Base-by-base conservation (phyloP, 1,284 basidiomycete genomes). In the Apiotrichum montevideense region DNA sequence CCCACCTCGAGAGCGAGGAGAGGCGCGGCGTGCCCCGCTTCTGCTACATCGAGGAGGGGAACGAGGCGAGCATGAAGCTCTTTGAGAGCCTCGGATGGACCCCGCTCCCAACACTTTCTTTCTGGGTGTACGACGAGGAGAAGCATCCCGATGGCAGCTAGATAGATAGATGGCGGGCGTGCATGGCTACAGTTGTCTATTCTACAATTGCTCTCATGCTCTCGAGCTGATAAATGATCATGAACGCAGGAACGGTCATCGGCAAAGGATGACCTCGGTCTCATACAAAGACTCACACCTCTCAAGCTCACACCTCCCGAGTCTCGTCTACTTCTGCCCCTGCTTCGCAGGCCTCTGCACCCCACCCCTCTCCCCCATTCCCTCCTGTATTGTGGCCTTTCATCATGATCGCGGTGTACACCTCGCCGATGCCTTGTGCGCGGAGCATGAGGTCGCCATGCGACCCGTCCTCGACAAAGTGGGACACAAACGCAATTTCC, bases 391-490 rank as follows among this genome's bases (percentile, higher is more conserved):
- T 34, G 34, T 51, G 6, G 7, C 41, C 50, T 10, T 42, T 21
- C n/a, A 51, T 35, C 55, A 59, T 57, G 35, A 62, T 62, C 8
- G 46, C 44, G 13, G 54, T 52, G 49, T 63, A 63, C 13, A 63
- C 58, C 48, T 63, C 62, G 11, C 62, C 62, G 34, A 63, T 57
- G 33, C 62, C 62, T 21, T 51, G 51, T 9, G 54, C 54, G 14
- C 62, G 58, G 15, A 58, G 45, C 47, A 60, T 58, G 9, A 63
- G 47, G 43, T 63, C 56, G 11, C 49, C 39, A 49, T 63, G 62
- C 47, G 60, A 58, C 1, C 62, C 62, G 48, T 63, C 62, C n/a
- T 55, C 54, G 15, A 63, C 56, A 51, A 56, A 48, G 52, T 63
- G 56, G 4, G 52, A 41, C 34, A 40, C 55, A 33, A 63, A 50